These are phyloP conservation scores for Pseudocercospora cruenta DNA, from an alignment of 2,329 filamentous ascomycete genomes.

Conservation along the genomic window DNA sequence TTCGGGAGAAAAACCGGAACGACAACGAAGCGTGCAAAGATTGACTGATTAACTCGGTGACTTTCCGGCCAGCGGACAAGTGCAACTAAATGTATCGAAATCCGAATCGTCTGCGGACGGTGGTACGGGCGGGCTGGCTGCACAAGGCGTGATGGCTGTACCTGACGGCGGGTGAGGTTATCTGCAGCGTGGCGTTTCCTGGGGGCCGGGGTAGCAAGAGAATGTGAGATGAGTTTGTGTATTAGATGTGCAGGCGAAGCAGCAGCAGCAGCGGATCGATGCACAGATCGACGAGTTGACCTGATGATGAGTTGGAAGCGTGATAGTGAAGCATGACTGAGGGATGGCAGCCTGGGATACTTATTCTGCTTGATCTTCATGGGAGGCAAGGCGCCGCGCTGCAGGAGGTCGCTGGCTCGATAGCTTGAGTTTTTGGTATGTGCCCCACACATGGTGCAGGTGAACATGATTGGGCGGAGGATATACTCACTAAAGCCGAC, in stretches of 20 bases:
- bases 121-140: conserved; percentile 31
- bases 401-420: conserved; percentile 26
- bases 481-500: conserved; percentile 18
- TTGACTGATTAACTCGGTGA: conserved; percentile 33
- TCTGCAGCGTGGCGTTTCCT: conserved; percentile 26
- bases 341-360: conserved; percentile 15
- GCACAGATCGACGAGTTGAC: conserved; percentile 10
- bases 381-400: conserved; percentile 20
- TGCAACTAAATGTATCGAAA: conserved; percentile 29
- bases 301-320: conserved; percentile 1
- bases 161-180: conserved; percentile 23
- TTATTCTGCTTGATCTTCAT: conserved; percentile 13
- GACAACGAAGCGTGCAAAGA: conserved; percentile 29
- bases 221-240: conserved; percentile 18
- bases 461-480: conserved; percentile 22
- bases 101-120: conserved; percentile 27
- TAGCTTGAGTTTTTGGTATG: conserved; percentile 23
- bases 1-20: conserved; percentile 31
- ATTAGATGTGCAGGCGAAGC: conserved; percentile 17
- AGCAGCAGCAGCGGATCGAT: conserved; percentile 9
- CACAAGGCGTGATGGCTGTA: conserved; percentile 28
- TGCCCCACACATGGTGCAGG: conserved; percentile 10
- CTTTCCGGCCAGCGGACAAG: conserved; percentile 41
- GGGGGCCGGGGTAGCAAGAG: conserved; percentile 21
- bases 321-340: conserved; percentile 12